phyloP scores from a whole-genome alignment of 1,284 basidiomycete species.

The Cryptococcus sp. region DNA sequence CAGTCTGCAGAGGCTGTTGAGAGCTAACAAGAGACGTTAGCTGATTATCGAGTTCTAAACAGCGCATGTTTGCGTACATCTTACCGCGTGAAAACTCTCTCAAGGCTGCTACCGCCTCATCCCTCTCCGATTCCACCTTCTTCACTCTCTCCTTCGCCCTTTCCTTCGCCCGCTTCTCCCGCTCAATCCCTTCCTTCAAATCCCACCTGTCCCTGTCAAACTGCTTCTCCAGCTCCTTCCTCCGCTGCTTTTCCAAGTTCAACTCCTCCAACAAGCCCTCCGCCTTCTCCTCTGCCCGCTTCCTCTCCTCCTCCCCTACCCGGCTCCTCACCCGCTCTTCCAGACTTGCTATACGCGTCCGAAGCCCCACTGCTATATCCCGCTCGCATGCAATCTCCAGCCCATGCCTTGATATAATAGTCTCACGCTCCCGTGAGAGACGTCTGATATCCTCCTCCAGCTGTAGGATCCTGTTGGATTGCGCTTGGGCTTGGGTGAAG shows the following conservation, averaged over 20 bases:
- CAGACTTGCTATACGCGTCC: too few species aligned
- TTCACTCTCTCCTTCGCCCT: not conserved
- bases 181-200: slow-evolving; percentile 1
- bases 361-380: too few species aligned
- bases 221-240: not conserved
- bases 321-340: not conserved
- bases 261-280: not conserved
- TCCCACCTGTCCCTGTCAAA: slow-evolving; percentile 4
- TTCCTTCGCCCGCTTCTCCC: not conserved
- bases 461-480: too few species aligned
- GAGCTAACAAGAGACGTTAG: slow-evolving; percentile 6
- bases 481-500: too few species aligned
- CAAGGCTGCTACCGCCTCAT: not conserved
- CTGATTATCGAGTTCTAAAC: not conserved
- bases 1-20: slow-evolving; percentile 16
- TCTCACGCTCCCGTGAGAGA: too few species aligned
- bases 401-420: too few species aligned
- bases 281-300: slow-evolving; percentile 3
- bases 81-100: too few species aligned
- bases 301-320: slow-evolving; percentile 5
- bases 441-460: too few species aligned
- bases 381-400: too few species aligned
- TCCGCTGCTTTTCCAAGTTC: not conserved
- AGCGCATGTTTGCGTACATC: too few species aligned
- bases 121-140: not conserved